These are phyloP conservation scores for Anthostomella pinea DNA, from an alignment of 2,329 filamentous ascomycete genomes.

Conservation along the genomic window DNA sequence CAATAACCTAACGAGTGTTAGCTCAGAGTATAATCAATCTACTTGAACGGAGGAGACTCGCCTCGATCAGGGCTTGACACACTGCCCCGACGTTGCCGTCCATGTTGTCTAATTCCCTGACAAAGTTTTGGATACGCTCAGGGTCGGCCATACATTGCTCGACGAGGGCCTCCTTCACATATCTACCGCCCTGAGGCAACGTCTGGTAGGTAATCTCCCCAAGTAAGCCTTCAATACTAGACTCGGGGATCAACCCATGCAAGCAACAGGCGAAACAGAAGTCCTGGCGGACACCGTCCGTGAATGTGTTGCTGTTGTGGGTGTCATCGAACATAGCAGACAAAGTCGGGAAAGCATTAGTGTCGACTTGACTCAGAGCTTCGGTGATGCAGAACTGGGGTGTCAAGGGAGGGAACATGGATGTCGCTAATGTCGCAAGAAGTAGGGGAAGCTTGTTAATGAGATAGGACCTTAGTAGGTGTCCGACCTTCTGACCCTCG, in stretches of 20 bases:
- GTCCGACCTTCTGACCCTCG: constrained; percentile 56
- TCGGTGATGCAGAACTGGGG: constrained; percentile 67
- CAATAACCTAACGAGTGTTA: constrained; percentile 52
- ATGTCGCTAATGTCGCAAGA: constrained; percentile 54
- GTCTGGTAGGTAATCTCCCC: constrained; percentile 82
- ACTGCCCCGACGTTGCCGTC: constrained; percentile 90
- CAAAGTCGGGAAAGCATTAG: constrained; percentile 66
- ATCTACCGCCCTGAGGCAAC: constrained; percentile 69
- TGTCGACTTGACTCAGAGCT: constrained; percentile 77
- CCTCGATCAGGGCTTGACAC: constrained; percentile 72
- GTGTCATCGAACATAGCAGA: constrained; percentile 58
- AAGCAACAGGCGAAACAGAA: constrained; percentile 90
- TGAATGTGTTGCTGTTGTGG: constrained; percentile 56
- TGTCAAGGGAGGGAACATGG: constrained; percentile 71
- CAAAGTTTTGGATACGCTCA: constrained; percentile 70
- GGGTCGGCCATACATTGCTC: constrained; percentile 74
- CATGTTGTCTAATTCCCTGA: constrained; percentile 82
- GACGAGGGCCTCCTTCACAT: constrained; percentile 74
- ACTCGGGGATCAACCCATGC: constrained; percentile 77
- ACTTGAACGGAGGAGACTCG: constrained; percentile 34
- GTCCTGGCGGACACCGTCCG: constrained; percentile 61
- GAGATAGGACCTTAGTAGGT: constrained; percentile 81
- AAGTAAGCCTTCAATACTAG: constrained; percentile 74
- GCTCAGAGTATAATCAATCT: neutral
- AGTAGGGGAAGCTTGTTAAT: constrained; percentile 63